Evolutionary conservation across 805 yeast species (phyloP), one percentile per base, ranked within the genome.

Genomic region (Saccharomycopsis sp.): DNA sequence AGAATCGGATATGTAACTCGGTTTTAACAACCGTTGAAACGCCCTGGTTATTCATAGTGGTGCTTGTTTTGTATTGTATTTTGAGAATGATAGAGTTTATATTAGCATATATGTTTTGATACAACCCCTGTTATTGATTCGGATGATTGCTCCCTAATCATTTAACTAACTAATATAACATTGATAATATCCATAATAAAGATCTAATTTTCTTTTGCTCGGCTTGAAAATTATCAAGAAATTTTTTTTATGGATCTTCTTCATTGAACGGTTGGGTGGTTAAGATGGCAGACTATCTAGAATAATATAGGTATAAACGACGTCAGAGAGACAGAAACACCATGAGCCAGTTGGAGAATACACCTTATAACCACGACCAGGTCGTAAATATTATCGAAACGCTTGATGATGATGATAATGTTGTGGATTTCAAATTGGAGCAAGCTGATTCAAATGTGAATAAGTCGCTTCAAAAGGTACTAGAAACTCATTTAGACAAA

Each of bases 1-100:
- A 80, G 64, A 81, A 80, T 58, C 84, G 69, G 5, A 82, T 66
- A 7, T 57, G 60, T 24, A 61, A 17, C 42, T 56, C 62, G 5
- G 61, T 22, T 29, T 47, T 57, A 1, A 53, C 52, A 17, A 44
- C 20, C 8, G 22, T 44, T 44, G 22, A n/a, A 17, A 7, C 38
- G 38, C 38, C 5, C 38, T 29, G 38, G 38, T 29, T 29, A n/a
- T n/a, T n/a, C n/a, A n/a, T n/a, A n/a, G n/a, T n/a, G n/a, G n/a
- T n/a, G n/a, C n/a, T n/a, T n/a, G n/a, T n/a, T n/a, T n/a, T n/a
- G n/a, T n/a, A n/a, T n/a, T n/a, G n/a, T n/a, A n/a, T n/a, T n/a
- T n/a, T n/a, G n/a, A n/a, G n/a, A n/a, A n/a, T n/a, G n/a, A n/a
- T n/a, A n/a, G n/a, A n/a, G n/a, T n/a, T n/a, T n/a, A n/a, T n/a